phyloP scores from a whole-genome alignment of 805 yeast genomes.

The Vanderwaltozyma verrucispora region DNA sequence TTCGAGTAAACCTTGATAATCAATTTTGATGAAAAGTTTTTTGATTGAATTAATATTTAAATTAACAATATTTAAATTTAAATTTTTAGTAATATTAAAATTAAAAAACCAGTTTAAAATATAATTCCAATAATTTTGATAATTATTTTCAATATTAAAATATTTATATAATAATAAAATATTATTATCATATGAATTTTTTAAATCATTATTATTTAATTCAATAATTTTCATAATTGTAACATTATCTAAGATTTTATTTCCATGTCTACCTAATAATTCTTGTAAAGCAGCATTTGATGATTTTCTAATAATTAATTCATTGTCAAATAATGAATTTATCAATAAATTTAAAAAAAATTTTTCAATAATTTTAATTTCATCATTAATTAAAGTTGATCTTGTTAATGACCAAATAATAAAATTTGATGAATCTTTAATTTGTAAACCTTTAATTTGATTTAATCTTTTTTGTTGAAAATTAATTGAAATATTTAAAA shows the following conservation, averaged over 20 bases:
- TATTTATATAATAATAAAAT: constrained; percentile 23
- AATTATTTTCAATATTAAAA: constrained; percentile 6
- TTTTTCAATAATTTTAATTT: constrained; percentile 14
- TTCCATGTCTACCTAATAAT: constrained; percentile 57
- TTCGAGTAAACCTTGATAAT: not conserved
- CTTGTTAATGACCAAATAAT: constrained; percentile 70
- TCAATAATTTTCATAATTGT: constrained; percentile 43
- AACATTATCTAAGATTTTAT: constrained; percentile 21
- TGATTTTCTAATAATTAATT: constrained; percentile 66
- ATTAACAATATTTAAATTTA: constrained; percentile 11
- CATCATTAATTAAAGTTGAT: constrained; percentile 2
- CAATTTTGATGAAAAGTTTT: not conserved
- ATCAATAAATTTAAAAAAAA: constrained; percentile 32
- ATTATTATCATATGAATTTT: constrained; percentile 32
- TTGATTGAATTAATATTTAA: constrained; percentile 7
- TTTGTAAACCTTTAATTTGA: constrained; percentile 48
- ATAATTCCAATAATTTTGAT: constrained; percentile 11
- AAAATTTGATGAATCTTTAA: constrained; percentile 80
- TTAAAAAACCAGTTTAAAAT: constrained; percentile 20
- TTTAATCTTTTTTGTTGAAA: constrained; percentile 49
- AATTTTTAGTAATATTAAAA: constrained; percentile 11
- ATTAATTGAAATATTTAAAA: constrained; percentile 35
- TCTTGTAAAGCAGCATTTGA: constrained; percentile 85
- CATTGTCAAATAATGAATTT: constrained; percentile 59
- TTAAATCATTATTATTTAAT: constrained; percentile 40